Percentiles rank a stretch among this genome's conserved stretches.
phyloP scores from a whole-genome alignment of 257 asterid species.

The Solanum tacnaense region DNA sequence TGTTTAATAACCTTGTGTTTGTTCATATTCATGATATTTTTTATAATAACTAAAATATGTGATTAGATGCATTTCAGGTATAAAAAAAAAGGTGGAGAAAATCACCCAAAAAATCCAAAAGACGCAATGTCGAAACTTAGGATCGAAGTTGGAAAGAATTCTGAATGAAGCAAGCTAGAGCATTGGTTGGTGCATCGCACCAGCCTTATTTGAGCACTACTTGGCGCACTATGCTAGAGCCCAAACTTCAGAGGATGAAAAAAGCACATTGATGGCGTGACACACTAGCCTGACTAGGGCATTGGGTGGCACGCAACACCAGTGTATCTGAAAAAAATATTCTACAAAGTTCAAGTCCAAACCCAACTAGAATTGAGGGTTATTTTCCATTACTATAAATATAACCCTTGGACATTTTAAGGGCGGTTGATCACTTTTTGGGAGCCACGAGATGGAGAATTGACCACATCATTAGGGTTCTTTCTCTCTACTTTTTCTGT shows the following conservation, averaged over 20 bases:
- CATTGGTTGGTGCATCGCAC: not conserved
- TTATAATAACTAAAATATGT: not conserved
- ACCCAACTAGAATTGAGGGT: not conserved
- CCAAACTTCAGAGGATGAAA: not conserved
- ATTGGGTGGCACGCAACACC: not conserved
- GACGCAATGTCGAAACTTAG: not conserved
- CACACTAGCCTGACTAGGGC: not conserved
- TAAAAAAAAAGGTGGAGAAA: not conserved
- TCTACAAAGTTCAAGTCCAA: not conserved
- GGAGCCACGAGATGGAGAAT: not conserved
- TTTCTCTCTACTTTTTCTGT: not conserved
- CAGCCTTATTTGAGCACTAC: not conserved
- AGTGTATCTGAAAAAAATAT: not conserved
- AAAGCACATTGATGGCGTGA: not conserved
- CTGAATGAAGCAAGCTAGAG: not conserved
- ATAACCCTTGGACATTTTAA: not conserved
- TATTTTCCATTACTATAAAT: not conserved
- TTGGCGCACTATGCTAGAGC: not conserved
- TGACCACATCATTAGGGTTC: not conserved
- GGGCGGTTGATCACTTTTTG: not conserved
- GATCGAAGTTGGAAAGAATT: not conserved
- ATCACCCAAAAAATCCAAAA: not conserved
- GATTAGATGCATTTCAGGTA: not conserved
- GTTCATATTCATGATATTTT: not conserved
- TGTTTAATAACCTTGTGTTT: not conserved